A percentile compares a stretch with the other conserved stretches of the same genome.
phyloP scores from a whole-genome alignment of 176 grass and related monocot species.

The Lolium multiflorum region DNA sequence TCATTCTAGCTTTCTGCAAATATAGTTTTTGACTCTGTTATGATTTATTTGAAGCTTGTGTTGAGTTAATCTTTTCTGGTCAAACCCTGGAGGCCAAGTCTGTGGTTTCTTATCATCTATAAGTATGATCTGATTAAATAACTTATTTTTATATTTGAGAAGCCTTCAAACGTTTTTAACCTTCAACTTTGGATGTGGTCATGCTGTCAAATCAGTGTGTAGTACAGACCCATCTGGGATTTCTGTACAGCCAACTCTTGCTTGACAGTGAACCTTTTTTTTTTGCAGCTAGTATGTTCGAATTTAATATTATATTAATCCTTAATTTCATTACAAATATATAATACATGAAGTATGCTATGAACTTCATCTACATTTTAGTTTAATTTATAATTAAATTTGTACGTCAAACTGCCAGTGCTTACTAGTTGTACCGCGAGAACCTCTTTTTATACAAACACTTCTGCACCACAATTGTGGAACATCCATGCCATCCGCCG shows the following conservation, averaged over 20 bases:
- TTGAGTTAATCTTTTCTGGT: slow-evolving; percentile 16
- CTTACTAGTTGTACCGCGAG: background rate
- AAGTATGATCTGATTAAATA: background rate
- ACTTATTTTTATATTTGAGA: background rate
- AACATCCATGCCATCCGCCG: no score
- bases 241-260: background rate
- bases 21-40: slow-evolving; percentile 15
- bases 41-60: background rate
- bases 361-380: background rate
- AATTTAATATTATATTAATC: slow-evolving; percentile 7
- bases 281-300: background rate
- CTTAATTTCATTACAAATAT: background rate
- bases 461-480: no score
- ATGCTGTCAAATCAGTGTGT: background rate
- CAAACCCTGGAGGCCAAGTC: background rate
- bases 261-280: background rate
- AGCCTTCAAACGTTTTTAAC: background rate
- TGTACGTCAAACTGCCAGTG: background rate
- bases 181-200: background rate
- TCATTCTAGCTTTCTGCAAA: background rate
- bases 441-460: no score
- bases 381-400: background rate
- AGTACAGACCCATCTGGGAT: background rate
- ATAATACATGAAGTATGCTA: background rate
- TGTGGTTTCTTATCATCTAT: background rate